phyloP scores from a whole-genome alignment of 1,284 basidiomycete genomes.

The Xanthoconium separans region DNA sequence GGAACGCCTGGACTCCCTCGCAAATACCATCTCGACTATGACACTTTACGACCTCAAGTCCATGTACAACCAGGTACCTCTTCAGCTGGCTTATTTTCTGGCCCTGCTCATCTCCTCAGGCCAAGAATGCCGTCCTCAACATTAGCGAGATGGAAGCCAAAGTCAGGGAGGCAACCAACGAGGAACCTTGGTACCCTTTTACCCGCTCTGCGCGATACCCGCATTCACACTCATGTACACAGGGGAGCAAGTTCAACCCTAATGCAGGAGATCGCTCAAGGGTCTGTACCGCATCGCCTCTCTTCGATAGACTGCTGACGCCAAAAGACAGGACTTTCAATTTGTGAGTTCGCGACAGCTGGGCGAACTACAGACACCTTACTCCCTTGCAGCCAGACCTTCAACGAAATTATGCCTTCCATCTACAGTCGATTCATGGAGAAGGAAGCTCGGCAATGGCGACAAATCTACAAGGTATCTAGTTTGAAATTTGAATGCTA shows the following conservation, averaged over 20 bases:
- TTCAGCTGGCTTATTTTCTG: not conserved
- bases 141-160: slow-evolving; percentile 97
- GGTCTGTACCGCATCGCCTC: slow-evolving; percentile 50
- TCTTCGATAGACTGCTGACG: slow-evolving; percentile 7
- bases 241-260: slow-evolving; percentile 98
- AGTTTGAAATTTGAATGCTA: not conserved
- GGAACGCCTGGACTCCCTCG: slow-evolving; percentile 67
- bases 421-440: slow-evolving; percentile 96
- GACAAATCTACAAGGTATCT: slow-evolving; percentile 95
- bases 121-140: slow-evolving; percentile 90
- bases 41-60: slow-evolving; percentile 92
- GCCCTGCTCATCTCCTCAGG: slow-evolving; percentile 42
- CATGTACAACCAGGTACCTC: slow-evolving; percentile 84
- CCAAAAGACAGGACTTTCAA: slow-evolving; percentile 73
- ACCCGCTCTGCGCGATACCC: not conserved
- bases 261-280: slow-evolving; percentile 98
- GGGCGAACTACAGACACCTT: slow-evolving; percentile 5
- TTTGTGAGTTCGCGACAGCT: slow-evolving; percentile 62
- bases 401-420: slow-evolving; percentile 99
- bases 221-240: slow-evolving; percentile 13
- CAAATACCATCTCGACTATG: slow-evolving; percentile 68
- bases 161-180: slow-evolving; percentile 96
- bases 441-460: slow-evolving; percentile 97
- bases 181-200: slow-evolving; percentile 86
- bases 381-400: slow-evolving; percentile 73